Evolutionary conservation across 495 filamentous ascomycete species (phyloP).

Genomic region (Oidiodendron maius): DNA sequence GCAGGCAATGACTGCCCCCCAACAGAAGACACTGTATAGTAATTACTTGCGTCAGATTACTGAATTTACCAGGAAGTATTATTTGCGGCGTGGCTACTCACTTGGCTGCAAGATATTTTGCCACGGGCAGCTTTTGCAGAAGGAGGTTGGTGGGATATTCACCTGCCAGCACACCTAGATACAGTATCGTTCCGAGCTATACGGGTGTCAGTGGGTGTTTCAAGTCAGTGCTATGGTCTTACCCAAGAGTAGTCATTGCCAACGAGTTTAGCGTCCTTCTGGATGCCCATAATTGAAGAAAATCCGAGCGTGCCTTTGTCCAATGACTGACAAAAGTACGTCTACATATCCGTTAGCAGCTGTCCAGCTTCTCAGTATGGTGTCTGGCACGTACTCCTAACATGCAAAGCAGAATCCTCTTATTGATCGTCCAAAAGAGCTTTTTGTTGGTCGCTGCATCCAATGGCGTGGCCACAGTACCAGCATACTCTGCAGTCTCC

Average conservation of each 20-base stretch:
- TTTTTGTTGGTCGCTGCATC: constrained; percentile 39
- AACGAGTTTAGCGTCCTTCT: constrained; percentile 35
- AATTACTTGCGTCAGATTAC: constrained; percentile 22
- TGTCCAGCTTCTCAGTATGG: not conserved
- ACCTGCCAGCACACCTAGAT: constrained; percentile 50
- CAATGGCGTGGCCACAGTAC: constrained; percentile 20
- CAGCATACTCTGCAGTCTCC: constrained; percentile 7
- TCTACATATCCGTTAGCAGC: not conserved
- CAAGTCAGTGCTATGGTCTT: not conserved
- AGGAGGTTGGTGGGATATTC: constrained; percentile 45
- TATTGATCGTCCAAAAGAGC: constrained; percentile 23
- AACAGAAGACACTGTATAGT: constrained; percentile 48
- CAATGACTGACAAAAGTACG: constrained; percentile 17
- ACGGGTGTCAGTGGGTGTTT: constrained; percentile 13
- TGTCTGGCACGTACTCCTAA: constrained; percentile 9
- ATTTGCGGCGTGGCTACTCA: constrained; percentile 19
- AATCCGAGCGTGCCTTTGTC: constrained; percentile 46
- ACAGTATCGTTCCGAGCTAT: constrained; percentile 53
- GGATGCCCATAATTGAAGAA: constrained; percentile 48
- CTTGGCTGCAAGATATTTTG: constrained; percentile 52
- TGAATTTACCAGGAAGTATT: not conserved
- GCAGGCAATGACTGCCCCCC: constrained; percentile 52
- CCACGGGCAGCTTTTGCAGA: constrained; percentile 51
- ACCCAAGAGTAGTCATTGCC: constrained; percentile 26
- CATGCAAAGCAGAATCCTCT: constrained; percentile 20